phyloP scores from a whole-genome alignment of 2,329 filamentous ascomycete species.

The Talaromyces piceae region DNA sequence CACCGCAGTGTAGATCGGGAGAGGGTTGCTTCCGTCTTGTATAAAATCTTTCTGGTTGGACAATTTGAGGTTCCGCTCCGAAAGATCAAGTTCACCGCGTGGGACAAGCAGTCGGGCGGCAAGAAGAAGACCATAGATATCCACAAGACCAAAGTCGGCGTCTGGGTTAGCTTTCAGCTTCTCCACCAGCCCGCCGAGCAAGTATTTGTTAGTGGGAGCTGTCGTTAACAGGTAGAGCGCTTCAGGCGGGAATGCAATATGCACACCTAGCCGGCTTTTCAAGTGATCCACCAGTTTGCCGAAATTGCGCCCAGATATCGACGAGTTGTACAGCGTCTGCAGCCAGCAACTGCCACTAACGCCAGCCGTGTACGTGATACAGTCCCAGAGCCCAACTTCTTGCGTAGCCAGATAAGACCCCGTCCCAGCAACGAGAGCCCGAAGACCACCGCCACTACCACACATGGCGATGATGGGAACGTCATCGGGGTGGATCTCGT shows the following conservation, averaged over 20 bases:
- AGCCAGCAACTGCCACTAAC: slow-evolving; percentile 97
- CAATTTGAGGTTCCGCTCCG: slow-evolving; percentile 75
- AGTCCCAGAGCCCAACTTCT: slow-evolving; percentile 86
- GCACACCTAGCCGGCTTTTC: slow-evolving; percentile 73
- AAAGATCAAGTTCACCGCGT: slow-evolving; percentile 70
- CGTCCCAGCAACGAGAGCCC: slow-evolving; percentile 82
- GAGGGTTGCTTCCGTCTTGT: slow-evolving; percentile 68
- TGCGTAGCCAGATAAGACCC: slow-evolving; percentile 79
- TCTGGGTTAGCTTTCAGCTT: slow-evolving; percentile 76
- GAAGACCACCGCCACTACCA: slow-evolving; percentile 82
- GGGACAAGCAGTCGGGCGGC: slow-evolving; percentile 80
- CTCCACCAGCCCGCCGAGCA: slow-evolving; percentile 82
- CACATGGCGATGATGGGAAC: slow-evolving; percentile 90
- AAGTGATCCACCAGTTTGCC: slow-evolving; percentile 70
- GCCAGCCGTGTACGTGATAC: slow-evolving; percentile 87
- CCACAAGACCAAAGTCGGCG: slow-evolving; percentile 82
- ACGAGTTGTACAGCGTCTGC: slow-evolving; percentile 78
- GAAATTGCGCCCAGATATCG: slow-evolving; percentile 62
- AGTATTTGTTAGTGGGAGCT: slow-evolving; percentile 85
- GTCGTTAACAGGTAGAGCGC: slow-evolving; percentile 75
- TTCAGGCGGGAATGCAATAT: slow-evolving; percentile 86
- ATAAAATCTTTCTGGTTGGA: slow-evolving; percentile 77
- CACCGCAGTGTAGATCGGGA: slow-evolving; percentile 94
- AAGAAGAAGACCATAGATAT: slow-evolving; percentile 82
- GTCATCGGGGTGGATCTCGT: slow-evolving; percentile 84